phyloP scores from a whole-genome alignment of 164 flowering plant species.

The Buxus sempervirens region DNA sequence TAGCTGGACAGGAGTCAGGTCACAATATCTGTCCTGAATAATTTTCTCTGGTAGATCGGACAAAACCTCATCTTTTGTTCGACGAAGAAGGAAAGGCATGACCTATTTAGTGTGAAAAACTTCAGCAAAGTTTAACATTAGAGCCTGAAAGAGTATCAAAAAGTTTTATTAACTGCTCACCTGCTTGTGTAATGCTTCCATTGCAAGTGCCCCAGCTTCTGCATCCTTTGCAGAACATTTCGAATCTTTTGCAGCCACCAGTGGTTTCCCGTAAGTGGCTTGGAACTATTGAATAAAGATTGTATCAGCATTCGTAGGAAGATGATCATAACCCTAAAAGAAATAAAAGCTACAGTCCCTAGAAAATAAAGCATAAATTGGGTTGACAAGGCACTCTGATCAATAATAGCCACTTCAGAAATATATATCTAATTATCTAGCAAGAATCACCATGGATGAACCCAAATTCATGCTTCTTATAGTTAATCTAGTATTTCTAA shows the following conservation, averaged over 20 bases:
- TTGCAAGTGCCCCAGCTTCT: conserved; percentile 95
- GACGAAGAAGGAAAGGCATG: conserved; percentile 98
- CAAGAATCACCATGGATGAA: too few species aligned
- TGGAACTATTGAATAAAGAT: conserved; percentile 62
- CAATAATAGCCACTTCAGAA: too few species aligned
- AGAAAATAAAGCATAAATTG: too few species aligned
- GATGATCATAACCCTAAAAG: background rate
- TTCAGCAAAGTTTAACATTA: background rate
- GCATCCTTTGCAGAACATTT: conserved; percentile 98
- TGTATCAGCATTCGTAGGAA: conserved; percentile 3
- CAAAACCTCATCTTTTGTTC: conserved; percentile 95
- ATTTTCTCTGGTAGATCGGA: conserved; percentile 98
- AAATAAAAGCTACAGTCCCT: background rate
- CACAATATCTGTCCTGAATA: conserved; percentile 97
- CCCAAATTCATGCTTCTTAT: too few species aligned
- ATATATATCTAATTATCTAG: too few species aligned
- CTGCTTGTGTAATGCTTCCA: conserved; percentile 99
- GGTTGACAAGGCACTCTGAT: too few species aligned
- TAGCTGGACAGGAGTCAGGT: conserved; percentile 81
- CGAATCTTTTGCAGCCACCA: conserved; percentile 82
- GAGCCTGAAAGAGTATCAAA: background rate
- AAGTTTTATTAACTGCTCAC: conserved; percentile 23
- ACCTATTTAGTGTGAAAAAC: conserved; percentile 42
- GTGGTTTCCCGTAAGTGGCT: conserved; percentile 90
- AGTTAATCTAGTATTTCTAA: too few species aligned